Evolutionary conservation across 306 rosid species (phyloP).

Genomic region (Comarum palustre): DNA sequence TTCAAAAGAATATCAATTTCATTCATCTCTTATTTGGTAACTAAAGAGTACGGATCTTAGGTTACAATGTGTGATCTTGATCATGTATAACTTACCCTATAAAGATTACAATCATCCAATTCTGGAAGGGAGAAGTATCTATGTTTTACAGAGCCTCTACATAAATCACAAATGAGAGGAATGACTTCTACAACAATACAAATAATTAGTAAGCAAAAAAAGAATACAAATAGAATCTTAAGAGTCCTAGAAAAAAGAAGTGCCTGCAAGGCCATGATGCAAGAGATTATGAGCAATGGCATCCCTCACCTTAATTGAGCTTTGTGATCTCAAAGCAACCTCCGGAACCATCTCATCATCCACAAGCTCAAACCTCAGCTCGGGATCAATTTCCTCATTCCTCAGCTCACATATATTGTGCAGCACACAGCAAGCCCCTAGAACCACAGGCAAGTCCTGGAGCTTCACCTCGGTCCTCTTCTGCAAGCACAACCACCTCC

Average conservation of each 20-base stretch:
- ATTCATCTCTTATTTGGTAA: slow-evolving; percentile 25
- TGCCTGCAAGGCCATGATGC: slow-evolving; percentile 93
- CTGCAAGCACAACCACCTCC: slow-evolving; percentile 87
- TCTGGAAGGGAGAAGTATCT: slow-evolving; percentile 30
- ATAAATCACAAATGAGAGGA: slow-evolving; percentile 29
- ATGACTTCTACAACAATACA: slow-evolving; percentile 16
- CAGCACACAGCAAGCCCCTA: slow-evolving; percentile 92
- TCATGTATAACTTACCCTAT: slow-evolving; percentile 27
- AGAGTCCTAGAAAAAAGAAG: slow-evolving; percentile 53
- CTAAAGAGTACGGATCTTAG: slow-evolving; percentile 23
- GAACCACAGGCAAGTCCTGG: slow-evolving; percentile 80
- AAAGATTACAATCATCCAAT: slow-evolving; percentile 29
- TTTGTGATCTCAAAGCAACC: slow-evolving; percentile 47
- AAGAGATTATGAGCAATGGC: slow-evolving; percentile 91
- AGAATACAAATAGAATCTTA: slow-evolving; percentile 24
- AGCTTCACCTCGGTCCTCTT: slow-evolving; percentile 86
- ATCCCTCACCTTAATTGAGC: slow-evolving; percentile 73
- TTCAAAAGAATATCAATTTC: slow-evolving; percentile 28
- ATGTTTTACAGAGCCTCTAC: slow-evolving; percentile 39
- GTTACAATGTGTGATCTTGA: slow-evolving; percentile 18
- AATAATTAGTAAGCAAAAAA: slow-evolving; percentile 26
- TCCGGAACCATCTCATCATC: slow-evolving; percentile 89
- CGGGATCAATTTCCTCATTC: slow-evolving; percentile 66
- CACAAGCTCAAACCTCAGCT: slow-evolving; percentile 39
- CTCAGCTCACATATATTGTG: slow-evolving; percentile 83